These are phyloP conservation scores for Ophiostoma sp. DNA, from an alignment of 2,329 filamentous ascomycete species.

Conservation along the genomic window DNA sequence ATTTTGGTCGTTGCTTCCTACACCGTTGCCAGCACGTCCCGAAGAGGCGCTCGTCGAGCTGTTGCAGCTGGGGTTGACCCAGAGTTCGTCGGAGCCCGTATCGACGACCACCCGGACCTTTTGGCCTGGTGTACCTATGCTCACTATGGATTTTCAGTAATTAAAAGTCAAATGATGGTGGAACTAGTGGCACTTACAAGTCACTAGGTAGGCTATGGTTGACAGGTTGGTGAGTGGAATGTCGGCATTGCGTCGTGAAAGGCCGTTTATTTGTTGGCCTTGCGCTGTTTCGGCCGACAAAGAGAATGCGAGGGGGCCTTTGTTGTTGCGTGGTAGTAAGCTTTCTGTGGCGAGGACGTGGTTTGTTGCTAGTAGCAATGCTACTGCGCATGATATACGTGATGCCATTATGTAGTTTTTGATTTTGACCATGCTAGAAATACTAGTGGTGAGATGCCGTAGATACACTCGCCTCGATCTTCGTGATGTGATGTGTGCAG, in stretches of 20 bases:
- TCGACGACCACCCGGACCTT: constrained; percentile 51
- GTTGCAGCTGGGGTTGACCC: constrained; percentile 61
- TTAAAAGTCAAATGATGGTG: not conserved
- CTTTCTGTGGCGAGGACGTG: not conserved
- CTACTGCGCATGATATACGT: not conserved
- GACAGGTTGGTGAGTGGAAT: constrained; percentile 26
- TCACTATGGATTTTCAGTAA: constrained; percentile 34
- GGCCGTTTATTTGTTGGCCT: not conserved
- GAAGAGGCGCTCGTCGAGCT: constrained; percentile 17
- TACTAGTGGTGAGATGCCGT: too few relatives aligned
- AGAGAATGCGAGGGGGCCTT: not conserved
- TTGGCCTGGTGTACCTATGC: constrained; percentile 52
- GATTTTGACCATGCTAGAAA: not conserved
- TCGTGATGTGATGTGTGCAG: too few relatives aligned
- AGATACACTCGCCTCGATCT: too few relatives aligned
- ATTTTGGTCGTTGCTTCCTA: not conserved
- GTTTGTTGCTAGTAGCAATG: not conserved
- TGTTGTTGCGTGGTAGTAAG: not conserved
- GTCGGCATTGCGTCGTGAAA: constrained; percentile 22
- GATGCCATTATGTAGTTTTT: not conserved
- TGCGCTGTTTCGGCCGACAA: not conserved
- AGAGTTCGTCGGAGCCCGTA: constrained; percentile 56
- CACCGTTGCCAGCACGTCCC: constrained; percentile 33
- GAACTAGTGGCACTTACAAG: constrained; percentile 7
- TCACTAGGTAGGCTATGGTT: constrained; percentile 24